Base-by-base conservation (phyloP, 306 rosid genomes). In the Pyrus pyrifolia region DNA sequence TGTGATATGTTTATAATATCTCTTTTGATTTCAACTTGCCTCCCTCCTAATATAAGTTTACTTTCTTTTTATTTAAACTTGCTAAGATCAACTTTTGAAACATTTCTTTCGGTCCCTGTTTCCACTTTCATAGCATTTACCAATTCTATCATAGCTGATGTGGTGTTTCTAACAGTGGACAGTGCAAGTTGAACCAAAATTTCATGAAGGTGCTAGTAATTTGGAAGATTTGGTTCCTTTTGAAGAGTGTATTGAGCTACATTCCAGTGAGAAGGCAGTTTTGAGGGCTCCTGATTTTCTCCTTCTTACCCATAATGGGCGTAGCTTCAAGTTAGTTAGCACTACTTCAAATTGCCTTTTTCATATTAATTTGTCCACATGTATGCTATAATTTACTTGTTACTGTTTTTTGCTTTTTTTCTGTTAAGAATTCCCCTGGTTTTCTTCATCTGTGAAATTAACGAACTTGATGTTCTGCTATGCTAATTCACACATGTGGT, bases 281-380 rank as follows among this genome's bases (percentile, higher is more conserved):
- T 89, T 95, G 85, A 89, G 91, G 81, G 87, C 83, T 68, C 95
- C 99, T 65, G 92, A 90, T 68, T 92, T 86, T 85, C 84, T 95
- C 31, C 84, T 95, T 78, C 97, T 95, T 77, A 95, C 93, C 79
- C 89, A 95, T 80, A 95, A 92, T 84, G 97, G 99, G 58, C 99
- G 99, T 51, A 84, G 77, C 89, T 88, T 92, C 92, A 92, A 88
- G 98, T 95, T 81, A 85, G 96, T 89, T 40, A 61, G 46, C 83
- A 22, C 84, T 77, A 73, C 70, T 75, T 83, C 27, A 66, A 67
- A 53, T 40, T 77, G 59, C 73, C 21, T 51, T 69, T 67, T 65
- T 68, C 11, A 65, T 31, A 31, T 78, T 30, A 72, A 71, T 33
- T 31, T 11, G 51, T 44, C 67, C 11, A 17, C 46, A 38, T 68